These are phyloP conservation scores for Zasmidium angulare DNA, from an alignment of 2,329 filamentous ascomycete species.

Conservation along the genomic window DNA sequence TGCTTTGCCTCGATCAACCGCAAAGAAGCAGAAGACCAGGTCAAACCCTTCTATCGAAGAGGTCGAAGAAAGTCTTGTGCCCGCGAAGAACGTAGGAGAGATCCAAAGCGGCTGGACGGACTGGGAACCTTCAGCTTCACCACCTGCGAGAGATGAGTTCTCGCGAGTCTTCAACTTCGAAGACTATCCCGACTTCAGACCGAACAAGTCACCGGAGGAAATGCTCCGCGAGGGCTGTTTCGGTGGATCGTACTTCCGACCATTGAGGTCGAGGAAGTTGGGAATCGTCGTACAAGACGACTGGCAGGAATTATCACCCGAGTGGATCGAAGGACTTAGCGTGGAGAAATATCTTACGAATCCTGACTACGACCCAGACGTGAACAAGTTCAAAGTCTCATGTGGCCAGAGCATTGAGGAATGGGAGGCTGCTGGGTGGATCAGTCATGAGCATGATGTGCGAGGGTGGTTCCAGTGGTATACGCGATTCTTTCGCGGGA, in stretches of 20 bases:
- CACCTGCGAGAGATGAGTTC: slow-evolving; percentile 44
- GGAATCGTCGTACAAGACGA: slow-evolving; percentile 46
- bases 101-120: slow-evolving; percentile 44
- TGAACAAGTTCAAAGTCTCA: slow-evolving; percentile 55
- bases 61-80: slow-evolving; percentile 21
- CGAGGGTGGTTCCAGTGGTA: slow-evolving; percentile 61
- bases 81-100: slow-evolving; percentile 32
- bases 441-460: slow-evolving; percentile 53
- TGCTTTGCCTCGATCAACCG: slow-evolving; percentile 22
- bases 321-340: slow-evolving; percentile 47
- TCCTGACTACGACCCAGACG: slow-evolving; percentile 45
- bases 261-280: slow-evolving; percentile 47
- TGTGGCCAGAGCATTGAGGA: slow-evolving; percentile 57
- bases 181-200: slow-evolving; percentile 46
- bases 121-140: slow-evolving; percentile 43
- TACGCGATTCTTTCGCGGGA: slow-evolving; percentile 52
- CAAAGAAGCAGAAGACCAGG: slow-evolving; percentile 14
- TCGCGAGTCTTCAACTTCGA: slow-evolving; percentile 48
- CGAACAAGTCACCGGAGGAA: slow-evolving; percentile 55
- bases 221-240: slow-evolving; percentile 55
- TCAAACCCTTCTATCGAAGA: slow-evolving; percentile 1
- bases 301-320: slow-evolving; percentile 44
- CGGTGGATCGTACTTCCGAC: slow-evolving; percentile 54
- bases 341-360: slow-evolving; percentile 42
- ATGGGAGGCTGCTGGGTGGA: slow-evolving; percentile 58